Base-by-base conservation (phyloP, 768 basidiomycete species). In the Gyrodon lividus region DNA sequence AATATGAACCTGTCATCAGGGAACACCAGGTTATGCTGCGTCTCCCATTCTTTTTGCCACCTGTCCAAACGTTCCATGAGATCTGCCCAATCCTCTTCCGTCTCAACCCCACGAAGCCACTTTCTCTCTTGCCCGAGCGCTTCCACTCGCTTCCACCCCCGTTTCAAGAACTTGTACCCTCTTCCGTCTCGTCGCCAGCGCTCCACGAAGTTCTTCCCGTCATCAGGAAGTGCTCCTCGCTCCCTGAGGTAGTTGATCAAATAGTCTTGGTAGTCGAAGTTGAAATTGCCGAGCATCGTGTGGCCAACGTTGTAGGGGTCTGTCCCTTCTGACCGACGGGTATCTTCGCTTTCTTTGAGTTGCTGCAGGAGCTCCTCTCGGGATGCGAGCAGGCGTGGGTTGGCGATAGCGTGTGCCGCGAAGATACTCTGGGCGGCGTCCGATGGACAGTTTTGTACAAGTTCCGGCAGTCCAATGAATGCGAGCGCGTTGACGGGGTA, bases 21-120 rank as follows among this genome's bases (percentile, higher is more conserved):
- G 30, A 38, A 41, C 23, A 39, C 43, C 24, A 50, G 28, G 8
- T 40, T 46, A 37, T 48, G 48, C 35, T 64, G 60, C 33, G 60
- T 61, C 55, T 81, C 79, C 77, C 81, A 81, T 20, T 76, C 68
- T 46, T 68, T 60, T 59, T 79, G 74, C 78, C 79, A 79, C 51
- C 65, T 68, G 45, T 74, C 72, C 17, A 81, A 61, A 43, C 77
- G 68, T 20, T 60, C 34, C 77, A 81, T 76, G 43, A 80, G 54
- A 31, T 71, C 66, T 2, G 70, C 72, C 79, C 79, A 80, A 50
- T 80, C 64, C 19, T 68, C 71, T 65, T 80, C 80, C 0, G 73
- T 78, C 61, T 69, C 66, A 8, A 77, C 71, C n/a, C 72, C 77
- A 30, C 69, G 62, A 31, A 80, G 59, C 79, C 80, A 80, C 49